Conservation (phyloP, 2,329 filamentous ascomycete species). For the Fusarium subtropicale region DNA sequence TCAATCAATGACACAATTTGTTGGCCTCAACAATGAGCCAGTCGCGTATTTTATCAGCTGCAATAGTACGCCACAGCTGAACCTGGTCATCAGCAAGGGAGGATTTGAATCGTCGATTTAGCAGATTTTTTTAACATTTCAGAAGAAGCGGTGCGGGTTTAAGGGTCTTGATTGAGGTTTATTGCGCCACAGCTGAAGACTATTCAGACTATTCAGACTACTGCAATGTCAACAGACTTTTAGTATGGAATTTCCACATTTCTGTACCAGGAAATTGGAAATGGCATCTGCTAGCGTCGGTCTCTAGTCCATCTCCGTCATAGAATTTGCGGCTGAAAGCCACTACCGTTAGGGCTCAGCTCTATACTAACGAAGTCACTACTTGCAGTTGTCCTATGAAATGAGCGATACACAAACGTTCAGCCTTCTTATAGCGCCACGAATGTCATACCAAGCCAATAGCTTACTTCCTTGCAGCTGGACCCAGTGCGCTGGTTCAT, state of each 20-base stretch:
- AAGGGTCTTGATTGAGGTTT: not conserved
- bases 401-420: too few relatives aligned
- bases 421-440: not conserved
- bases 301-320: not conserved
- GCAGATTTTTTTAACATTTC: not conserved
- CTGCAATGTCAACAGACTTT: not conserved
- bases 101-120: not conserved
- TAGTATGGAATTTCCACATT: not conserved
- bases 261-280: not conserved
- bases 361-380: not conserved
- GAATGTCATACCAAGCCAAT: not conserved
- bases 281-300: not conserved
- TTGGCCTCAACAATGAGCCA: not conserved
- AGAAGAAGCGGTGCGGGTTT: not conserved
- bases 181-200: conserved; percentile 4
- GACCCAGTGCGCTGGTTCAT: not conserved
- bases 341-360: not conserved
- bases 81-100: not conserved
- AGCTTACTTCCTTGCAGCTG: not conserved
- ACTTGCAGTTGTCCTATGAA: not conserved
- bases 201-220: conserved; percentile 1
- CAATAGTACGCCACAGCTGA: not conserved
- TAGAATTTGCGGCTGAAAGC: not conserved
- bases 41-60: not conserved
- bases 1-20: not conserved